Evolutionary conservation across 495 filamentous ascomycete species (phyloP).

Genomic region (Talaromyces adpressus): DNA sequence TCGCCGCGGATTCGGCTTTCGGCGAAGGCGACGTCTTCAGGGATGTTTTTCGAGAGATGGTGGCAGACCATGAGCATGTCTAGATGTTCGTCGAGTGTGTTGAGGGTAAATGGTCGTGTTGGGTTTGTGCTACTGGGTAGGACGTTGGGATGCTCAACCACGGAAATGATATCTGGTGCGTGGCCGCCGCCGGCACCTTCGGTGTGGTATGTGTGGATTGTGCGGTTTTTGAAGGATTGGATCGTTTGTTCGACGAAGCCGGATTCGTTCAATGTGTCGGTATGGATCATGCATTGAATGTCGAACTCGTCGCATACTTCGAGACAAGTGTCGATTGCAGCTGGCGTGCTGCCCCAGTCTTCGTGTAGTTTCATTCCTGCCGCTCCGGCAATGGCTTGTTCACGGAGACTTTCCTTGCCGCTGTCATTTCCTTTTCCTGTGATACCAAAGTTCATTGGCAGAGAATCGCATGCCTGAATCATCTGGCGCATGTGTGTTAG

Average conservation of each 20-base stretch:
- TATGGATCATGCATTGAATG: conserved; percentile 94
- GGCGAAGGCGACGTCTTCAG: conserved; percentile 93
- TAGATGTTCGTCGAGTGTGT: conserved; percentile 94
- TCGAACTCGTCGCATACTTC: conserved; percentile 84
- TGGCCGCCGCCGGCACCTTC: conserved; percentile 96
- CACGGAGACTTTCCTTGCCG: conserved; percentile 59
- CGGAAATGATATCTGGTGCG: conserved; percentile 92
- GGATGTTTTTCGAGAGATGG: conserved; percentile 84
- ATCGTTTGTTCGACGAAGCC: conserved; percentile 95
- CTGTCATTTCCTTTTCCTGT: conserved; percentile 96
- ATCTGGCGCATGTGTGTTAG: conserved; percentile 81
- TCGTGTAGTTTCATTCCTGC: conserved; percentile 95
- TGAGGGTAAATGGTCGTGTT: conserved; percentile 83
- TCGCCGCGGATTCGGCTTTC: conserved; percentile 92
- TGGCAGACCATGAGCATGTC: conserved; percentile 99
- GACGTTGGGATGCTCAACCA: conserved; percentile 89
- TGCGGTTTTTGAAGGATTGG: conserved; percentile 76
- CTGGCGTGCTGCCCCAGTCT: conserved; percentile 92
- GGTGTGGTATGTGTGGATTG: conserved; percentile 98
- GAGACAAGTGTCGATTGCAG: conserved; percentile 88
- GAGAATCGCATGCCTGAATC: conserved; percentile 78
- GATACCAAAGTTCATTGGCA: conserved; percentile 91
- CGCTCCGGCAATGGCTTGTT: conserved; percentile 78
- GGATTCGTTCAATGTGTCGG: conserved; percentile 95
- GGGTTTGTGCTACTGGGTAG: conserved; percentile 91